A percentile compares a stretch with the other conserved stretches of the same genome.
Evolutionary conservation across 2,329 filamentous ascomycete species (phyloP).

Genomic region (Aurifilum marmelostoma): DNA sequence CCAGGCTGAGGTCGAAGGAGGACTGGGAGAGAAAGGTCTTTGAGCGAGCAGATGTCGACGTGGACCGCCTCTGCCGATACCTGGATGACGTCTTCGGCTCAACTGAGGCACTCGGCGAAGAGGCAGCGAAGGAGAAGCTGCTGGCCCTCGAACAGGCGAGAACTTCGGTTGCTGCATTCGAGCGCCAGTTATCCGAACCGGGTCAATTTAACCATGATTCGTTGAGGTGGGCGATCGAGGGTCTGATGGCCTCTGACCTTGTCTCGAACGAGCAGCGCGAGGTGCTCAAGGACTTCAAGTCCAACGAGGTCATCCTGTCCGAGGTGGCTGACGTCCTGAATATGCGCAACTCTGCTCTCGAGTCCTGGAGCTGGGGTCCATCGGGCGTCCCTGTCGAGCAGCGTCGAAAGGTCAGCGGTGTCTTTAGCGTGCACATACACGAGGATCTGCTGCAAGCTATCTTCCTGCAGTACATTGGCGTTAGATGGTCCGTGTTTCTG

Average conservation of each 20-base stretch:
- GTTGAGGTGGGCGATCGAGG: slow-evolving; percentile 45
- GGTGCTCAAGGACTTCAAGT: slow-evolving; percentile 48
- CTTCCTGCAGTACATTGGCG: slow-evolving; percentile 54
- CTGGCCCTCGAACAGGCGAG: slow-evolving; percentile 35
- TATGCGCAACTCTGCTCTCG: slow-evolving; percentile 50
- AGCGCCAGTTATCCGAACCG: slow-evolving; percentile 35
- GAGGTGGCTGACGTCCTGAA: slow-evolving; percentile 58
- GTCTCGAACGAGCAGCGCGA: slow-evolving; percentile 47
- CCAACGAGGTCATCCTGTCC: slow-evolving; percentile 45
- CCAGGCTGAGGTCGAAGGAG: slow-evolving; percentile 45
- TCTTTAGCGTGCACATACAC: slow-evolving; percentile 55
- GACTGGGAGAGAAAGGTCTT: slow-evolving; percentile 53
- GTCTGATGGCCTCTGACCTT: slow-evolving; percentile 48
- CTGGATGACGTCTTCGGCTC: slow-evolving; percentile 46
- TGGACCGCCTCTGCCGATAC: slow-evolving; percentile 43
- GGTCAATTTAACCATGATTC: slow-evolving; percentile 41
- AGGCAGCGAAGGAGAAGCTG: slow-evolving; percentile 32
- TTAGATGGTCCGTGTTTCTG: slow-evolving; percentile 50
- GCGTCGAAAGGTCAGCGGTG: slow-evolving; percentile 52
- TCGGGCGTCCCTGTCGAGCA: slow-evolving; percentile 46
- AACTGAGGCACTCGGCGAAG: not conserved
- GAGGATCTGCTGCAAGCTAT: slow-evolving; percentile 56
- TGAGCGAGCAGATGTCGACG: slow-evolving; percentile 42
- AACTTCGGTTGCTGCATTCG: slow-evolving; percentile 38
- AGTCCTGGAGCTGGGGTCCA: slow-evolving; percentile 52